A percentile compares a stretch with the other conserved stretches of the same genome.
Conservation (phyloP, 1,284 basidiomycete genomes). For the Sanghuangporus weigelae region DNA sequence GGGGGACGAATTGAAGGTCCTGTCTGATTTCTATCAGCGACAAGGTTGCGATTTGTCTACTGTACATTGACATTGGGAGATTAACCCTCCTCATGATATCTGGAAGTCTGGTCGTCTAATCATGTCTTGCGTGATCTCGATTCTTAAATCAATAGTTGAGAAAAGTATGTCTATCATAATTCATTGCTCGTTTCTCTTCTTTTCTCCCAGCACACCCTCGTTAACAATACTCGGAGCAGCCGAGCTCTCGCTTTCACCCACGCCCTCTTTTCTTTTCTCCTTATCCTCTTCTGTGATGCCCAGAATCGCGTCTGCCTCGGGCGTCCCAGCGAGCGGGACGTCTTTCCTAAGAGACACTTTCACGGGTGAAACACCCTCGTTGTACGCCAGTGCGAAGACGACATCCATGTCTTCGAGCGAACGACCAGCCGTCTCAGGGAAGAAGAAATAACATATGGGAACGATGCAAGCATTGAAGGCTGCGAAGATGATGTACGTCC, state of each 20-base stretch:
- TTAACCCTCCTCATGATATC: too few relatives aligned
- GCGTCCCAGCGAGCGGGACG: constrained; percentile 32
- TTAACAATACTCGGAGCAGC: background rate
- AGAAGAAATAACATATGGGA: constrained; percentile 58
- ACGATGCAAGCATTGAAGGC: constrained; percentile 55
- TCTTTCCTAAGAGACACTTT: constrained; percentile 51
- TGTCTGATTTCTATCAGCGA: too few relatives aligned
- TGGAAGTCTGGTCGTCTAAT: too few relatives aligned
- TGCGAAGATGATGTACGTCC: constrained; percentile 43
- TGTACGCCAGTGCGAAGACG: constrained; percentile 54
- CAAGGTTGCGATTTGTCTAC: too few relatives aligned
- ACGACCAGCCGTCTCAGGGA: constrained; percentile 64
- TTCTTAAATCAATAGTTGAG: too few relatives aligned
- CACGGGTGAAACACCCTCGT: constrained; percentile 52
- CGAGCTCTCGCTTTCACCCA: background rate
- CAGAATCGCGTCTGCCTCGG: constrained; percentile 17
- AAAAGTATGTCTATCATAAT: background rate
- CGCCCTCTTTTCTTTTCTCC: background rate
- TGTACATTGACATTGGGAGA: too few relatives aligned
- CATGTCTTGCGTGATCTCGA: too few relatives aligned
- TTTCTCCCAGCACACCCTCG: background rate
- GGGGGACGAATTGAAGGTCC: too few relatives aligned
- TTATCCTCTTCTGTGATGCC: constrained; percentile 5
- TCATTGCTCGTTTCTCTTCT: background rate
- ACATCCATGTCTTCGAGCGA: constrained; percentile 64